Conservation (phyloP, 345 rosid genomes). For the Citrus glauca region DNA sequence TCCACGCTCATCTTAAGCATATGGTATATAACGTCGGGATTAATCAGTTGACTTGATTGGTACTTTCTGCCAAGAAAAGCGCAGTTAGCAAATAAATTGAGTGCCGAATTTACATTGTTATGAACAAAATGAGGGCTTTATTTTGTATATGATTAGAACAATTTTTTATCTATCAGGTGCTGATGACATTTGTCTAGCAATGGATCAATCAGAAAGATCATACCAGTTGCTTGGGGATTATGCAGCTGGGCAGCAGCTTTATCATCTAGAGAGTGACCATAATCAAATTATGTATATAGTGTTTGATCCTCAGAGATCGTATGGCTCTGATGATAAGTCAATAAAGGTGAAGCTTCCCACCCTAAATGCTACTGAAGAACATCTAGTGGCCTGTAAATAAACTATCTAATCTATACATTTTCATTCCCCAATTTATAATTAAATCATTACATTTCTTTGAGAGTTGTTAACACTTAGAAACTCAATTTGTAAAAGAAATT, state of each 20-base stretch:
- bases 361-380: slow-evolving; percentile 37
- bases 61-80: no score
- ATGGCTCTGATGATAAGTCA: slow-evolving; percentile 12
- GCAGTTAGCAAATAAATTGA: no score
- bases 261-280: slow-evolving; percentile 38
- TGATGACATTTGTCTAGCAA: slow-evolving; percentile 69
- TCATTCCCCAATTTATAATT: no score
- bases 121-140: not conserved
- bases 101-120: no score
- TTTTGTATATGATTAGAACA: not conserved
- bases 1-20: no score
- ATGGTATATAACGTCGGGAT: no score
- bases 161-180: slow-evolving; percentile 36
- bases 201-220: slow-evolving; percentile 82
- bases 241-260: slow-evolving; percentile 73
- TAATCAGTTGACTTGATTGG: no score
- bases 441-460: no score
- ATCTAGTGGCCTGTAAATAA: slow-evolving; percentile 6
- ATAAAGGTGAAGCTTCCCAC: slow-evolving; percentile 63
- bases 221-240: slow-evolving; percentile 82
- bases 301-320: slow-evolving; percentile 37
- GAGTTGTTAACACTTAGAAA: no score
- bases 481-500: no score
- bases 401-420: no score
- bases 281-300: slow-evolving; percentile 34